Base-by-base conservation (phyloP, 805 yeast genomes). In the Torulaspora franciscae region DNA sequence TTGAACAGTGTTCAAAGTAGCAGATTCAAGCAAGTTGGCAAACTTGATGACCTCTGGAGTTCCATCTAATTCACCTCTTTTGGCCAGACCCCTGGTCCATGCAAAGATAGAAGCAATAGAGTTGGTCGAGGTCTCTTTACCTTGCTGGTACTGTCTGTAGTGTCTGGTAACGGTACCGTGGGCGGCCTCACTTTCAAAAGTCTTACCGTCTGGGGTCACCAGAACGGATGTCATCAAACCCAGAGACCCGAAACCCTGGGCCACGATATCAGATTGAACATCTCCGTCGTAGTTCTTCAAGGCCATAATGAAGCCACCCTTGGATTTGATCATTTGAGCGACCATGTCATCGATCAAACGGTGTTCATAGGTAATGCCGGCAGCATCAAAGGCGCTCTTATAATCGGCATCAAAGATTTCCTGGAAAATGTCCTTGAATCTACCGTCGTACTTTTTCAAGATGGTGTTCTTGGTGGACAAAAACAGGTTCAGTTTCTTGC, bases 111-210 rank as follows among this genome's bases (percentile, higher is more conserved):
- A 82, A 4, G 93, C 93, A 65, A 85, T 85, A 6, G 93, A 84
- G 69, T 85, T 85, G 43, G 93, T 85, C 4, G 90, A 83, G 7
- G 93, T 85, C 64, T 83, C 87, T 62, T 83, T 81, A 50, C 91
- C 91, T 60, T 79, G 79, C 68, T 85, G 91, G 57, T 81, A 80
- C 66, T 79, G 85, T 76, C 91, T 81, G 70, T 72, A 85, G 62
- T 85, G 93, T 76, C 93, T 81, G 26, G 93, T 85, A 51, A 85
- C 93, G 13, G 93, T 85, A 57, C 93, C 93, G 60, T 85, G 93
- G 27, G 93, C 93, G 48, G 91, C 91, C 66, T 85, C 93, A 48
- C 85, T 74, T 70, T 85, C 93, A 56, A 81, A 85, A n/a, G 89
- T 79, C 64, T 83, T 82, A 33, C 93, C 93, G 67, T 85, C 91